Conservation (phyloP, 2,329 filamentous ascomycete species). For the Fusarium chlamydosporum region DNA sequence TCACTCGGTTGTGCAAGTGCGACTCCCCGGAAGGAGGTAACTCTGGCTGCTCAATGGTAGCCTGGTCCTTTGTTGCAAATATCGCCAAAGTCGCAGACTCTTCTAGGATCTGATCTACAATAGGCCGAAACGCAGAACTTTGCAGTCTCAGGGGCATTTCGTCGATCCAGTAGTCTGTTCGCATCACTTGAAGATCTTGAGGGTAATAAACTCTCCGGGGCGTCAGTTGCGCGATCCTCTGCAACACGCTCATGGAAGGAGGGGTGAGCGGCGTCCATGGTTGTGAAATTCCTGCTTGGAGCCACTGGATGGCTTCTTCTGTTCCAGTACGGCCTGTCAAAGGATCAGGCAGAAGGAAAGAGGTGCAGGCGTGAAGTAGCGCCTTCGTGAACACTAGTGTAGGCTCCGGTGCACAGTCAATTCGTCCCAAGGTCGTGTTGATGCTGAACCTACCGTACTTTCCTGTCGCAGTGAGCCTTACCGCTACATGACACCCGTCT, state of each 20-base stretch:
- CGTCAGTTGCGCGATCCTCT: constrained; percentile 47
- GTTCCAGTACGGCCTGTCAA: constrained; percentile 71
- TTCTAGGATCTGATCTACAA: constrained; percentile 52
- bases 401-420: constrained; percentile 71
- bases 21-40: constrained; percentile 32
- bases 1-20: constrained; percentile 39
- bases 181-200: constrained; percentile 52
- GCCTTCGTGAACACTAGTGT: constrained; percentile 69
- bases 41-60: background rate
- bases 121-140: constrained; percentile 54
- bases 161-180: constrained; percentile 53
- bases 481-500: constrained; percentile 42
- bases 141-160: constrained; percentile 53
- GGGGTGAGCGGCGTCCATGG: constrained; percentile 60
- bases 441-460: constrained; percentile 66
- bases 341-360: constrained; percentile 68
- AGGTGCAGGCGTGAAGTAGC: constrained; percentile 71
- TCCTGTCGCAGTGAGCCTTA: constrained; percentile 52
- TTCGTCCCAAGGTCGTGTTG: constrained; percentile 66
- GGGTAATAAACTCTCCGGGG: constrained; percentile 58
- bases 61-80: constrained; percentile 43
- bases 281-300: constrained; percentile 66
- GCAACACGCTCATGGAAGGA: constrained; percentile 18
- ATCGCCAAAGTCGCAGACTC: constrained; percentile 50
- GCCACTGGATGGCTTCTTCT: constrained; percentile 68